phyloP scores from a whole-genome alignment of 1,284 basidiomycete species.

The Malassezia globosa region DNA sequence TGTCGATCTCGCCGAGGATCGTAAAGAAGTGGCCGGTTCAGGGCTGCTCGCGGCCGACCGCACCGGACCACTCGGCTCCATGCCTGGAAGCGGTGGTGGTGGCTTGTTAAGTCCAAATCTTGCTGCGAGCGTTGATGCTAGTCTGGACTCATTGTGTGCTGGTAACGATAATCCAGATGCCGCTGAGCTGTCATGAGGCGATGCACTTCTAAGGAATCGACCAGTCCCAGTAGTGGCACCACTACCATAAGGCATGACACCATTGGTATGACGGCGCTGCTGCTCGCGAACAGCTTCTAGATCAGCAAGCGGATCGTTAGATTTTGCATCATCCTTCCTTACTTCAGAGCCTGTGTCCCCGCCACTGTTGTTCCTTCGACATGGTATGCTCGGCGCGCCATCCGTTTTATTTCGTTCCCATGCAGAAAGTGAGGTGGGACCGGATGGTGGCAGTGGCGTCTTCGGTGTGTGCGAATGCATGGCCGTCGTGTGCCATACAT shows the following conservation, averaged over 20 bases:
- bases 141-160: neutral
- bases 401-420: too few species aligned
- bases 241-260: neutral
- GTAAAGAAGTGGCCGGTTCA: too few species aligned
- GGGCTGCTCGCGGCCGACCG: too few species aligned
- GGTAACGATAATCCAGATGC: too few species aligned
- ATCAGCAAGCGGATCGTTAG: neutral
- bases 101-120: conserved; percentile 26
- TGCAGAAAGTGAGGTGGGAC: neutral
- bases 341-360: neutral
- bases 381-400: too few species aligned
- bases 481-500: conserved; percentile 1
- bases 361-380: neutral
- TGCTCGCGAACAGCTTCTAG: neutral
- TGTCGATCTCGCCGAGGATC: too few species aligned
- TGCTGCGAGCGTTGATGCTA: conserved; percentile 13
- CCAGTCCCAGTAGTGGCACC: neutral
- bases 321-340: neutral
- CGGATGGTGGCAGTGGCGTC: neutral
- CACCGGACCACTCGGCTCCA: neutral
- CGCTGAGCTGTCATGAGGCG: neutral
- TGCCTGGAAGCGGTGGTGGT: conserved; percentile 26
- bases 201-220: too few species aligned
- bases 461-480: neutral
- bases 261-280: neutral